Evolutionary conservation across 2,329 filamentous ascomycete genomes (phyloP).

Genomic region (Apiospora pterosperma): DNA sequence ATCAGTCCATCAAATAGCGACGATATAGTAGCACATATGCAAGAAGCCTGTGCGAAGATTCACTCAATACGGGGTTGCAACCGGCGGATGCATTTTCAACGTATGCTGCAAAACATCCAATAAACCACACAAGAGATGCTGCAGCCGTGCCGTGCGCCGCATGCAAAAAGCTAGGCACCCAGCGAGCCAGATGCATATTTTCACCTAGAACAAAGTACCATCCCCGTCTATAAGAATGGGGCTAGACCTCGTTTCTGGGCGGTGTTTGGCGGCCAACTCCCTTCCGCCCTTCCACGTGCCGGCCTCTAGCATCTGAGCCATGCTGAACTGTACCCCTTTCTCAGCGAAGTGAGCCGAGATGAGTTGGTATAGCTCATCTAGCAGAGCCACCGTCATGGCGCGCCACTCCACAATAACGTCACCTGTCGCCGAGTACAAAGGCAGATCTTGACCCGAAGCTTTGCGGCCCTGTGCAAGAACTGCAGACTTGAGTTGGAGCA

Average conservation of each 20-base stretch:
- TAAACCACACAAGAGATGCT: background rate
- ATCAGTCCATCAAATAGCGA: background rate
- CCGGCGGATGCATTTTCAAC: background rate
- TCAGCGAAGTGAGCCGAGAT: slow-evolving; percentile 63
- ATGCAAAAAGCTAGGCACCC: background rate
- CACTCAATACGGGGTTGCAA: background rate
- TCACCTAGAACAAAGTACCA: slow-evolving; percentile 68
- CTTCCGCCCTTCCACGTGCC: slow-evolving; percentile 94
- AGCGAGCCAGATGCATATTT: background rate
- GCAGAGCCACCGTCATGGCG: slow-evolving; percentile 69
- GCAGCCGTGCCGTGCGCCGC: background rate
- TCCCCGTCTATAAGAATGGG: slow-evolving; percentile 81
- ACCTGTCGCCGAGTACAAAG: slow-evolving; percentile 69
- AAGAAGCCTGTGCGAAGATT: background rate
- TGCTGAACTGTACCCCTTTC: slow-evolving; percentile 65
- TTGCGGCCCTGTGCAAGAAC: slow-evolving; percentile 69
- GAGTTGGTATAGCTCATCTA: slow-evolving; percentile 67
- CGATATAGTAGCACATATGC: background rate
- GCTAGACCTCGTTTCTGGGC: slow-evolving; percentile 77
- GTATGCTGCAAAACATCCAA: background rate
- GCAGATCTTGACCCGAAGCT: slow-evolving; percentile 60
- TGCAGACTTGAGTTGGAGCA: slow-evolving; percentile 70
- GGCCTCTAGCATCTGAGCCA: slow-evolving; percentile 90
- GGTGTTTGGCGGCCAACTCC: slow-evolving; percentile 74
- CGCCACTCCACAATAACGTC: slow-evolving; percentile 81